Base-by-base conservation (phyloP, 1,139 yeast genomes). In the Magnusiomyces ingens region DNA sequence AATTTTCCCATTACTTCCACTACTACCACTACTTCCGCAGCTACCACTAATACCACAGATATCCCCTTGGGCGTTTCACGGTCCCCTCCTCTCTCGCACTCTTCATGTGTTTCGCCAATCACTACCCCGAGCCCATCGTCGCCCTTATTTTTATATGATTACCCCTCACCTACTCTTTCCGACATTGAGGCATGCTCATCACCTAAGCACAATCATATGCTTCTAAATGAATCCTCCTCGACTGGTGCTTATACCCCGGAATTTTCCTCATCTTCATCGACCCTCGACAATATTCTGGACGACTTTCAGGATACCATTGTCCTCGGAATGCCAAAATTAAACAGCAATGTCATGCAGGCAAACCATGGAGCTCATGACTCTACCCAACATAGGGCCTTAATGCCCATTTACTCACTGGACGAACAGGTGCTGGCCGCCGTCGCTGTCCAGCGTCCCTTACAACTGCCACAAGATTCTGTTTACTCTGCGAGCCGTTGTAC, bases 231-330 rank as follows among this genome's bases (percentile, higher is more conserved):
- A 5, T 6, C 41, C 5, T 26, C 8, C 32, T 13, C 18, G 15
- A 43, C 22, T 43, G 29, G 32, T 3, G 26, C 22, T 19, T 18
- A 19, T n/a, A n/a, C 11, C 12, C 17, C 41, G 10, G 26, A 35
- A 2, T 35, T 36, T 17, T n/a, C 17, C 17, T 46, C 49, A 15
- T 46, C 49, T 5, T 46, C 49, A 3, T 46, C 49, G 1, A 46
- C 49, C 11, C 49, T 46, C 11, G 49, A 46, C 35, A 26, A 46
- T 21, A 46, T 46, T 5, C 43, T 46, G 13, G 49, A 46, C 35
- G 41, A 41, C 17, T 46, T 46, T 21, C 43, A 36, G 17, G 19
- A 17, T 44, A 26, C 32, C 32, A 8, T 26, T 26, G n/a, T n/a
- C n/a, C n/a, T n/a, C n/a, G 32, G 32, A 26, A 8, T 26, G 4